Evolutionary conservation across 2,329 filamentous ascomycete species (phyloP).

Genomic region (Didymella segeticola): DNA sequence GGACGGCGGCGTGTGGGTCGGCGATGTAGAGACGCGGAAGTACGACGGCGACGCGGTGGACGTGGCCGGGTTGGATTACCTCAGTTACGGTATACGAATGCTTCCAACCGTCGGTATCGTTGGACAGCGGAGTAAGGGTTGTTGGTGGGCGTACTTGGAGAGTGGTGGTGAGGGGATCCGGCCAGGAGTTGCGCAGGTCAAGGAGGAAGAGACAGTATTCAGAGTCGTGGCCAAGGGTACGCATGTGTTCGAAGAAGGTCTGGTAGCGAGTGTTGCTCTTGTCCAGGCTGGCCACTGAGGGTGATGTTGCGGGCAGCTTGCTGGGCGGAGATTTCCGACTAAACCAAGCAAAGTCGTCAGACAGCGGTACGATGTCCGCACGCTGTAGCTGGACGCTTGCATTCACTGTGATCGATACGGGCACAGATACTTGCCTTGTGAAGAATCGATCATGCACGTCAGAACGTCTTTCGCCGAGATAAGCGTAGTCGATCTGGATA

Average conservation of each 20-base stretch:
- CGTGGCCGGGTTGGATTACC: slow-evolving; percentile 64
- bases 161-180: slow-evolving; percentile 73
- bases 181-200: slow-evolving; percentile 91
- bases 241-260: slow-evolving; percentile 53
- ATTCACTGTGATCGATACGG: slow-evolving; percentile 88
- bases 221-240: slow-evolving; percentile 52
- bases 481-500: slow-evolving; percentile 86
- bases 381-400: slow-evolving; percentile 83
- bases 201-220: slow-evolving; percentile 81
- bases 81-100: slow-evolving; percentile 47
- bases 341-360: slow-evolving; percentile 71
- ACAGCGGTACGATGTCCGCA: slow-evolving; percentile 79
- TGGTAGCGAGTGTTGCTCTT: slow-evolving; percentile 53
- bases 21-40: slow-evolving; percentile 76
- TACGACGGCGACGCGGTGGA: slow-evolving; percentile 76
- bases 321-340: slow-evolving; percentile 31
- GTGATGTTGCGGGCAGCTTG: background rate
- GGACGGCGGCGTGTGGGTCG: slow-evolving; percentile 79
- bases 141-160: slow-evolving; percentile 56
- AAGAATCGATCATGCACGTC: slow-evolving; percentile 78
- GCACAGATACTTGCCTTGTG: slow-evolving; percentile 81
- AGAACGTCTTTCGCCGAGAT: slow-evolving; percentile 73
- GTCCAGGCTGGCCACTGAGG: slow-evolving; percentile 5
- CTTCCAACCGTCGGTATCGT: slow-evolving; percentile 21
- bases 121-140: background rate